A percentile compares a stretch with the other conserved stretches of the same genome.
phyloP scores from a whole-genome alignment of 305 asterid species.

The Fraxinus sp. region DNA sequence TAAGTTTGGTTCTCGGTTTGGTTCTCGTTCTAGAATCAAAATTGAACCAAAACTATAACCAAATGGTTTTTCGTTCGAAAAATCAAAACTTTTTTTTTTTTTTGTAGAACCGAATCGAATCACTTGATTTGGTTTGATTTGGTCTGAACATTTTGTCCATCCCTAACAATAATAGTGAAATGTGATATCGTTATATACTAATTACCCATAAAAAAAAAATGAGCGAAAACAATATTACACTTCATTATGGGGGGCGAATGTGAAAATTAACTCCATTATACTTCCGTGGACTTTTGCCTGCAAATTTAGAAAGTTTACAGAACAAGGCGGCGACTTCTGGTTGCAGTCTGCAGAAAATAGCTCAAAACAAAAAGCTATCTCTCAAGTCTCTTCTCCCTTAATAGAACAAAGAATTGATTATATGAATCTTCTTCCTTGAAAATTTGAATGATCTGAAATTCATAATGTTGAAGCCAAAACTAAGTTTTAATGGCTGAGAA shows the following conservation, averaged over 20 bases:
- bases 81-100: too few species aligned
- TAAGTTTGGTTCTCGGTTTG: too few species aligned
- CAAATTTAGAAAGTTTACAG: background rate
- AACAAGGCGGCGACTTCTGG: constrained; percentile 28
- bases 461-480: background rate
- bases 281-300: background rate
- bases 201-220: too few species aligned
- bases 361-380: constrained; percentile 6
- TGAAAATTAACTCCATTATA: background rate
- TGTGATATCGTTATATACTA: too few species aligned
- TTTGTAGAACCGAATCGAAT: too few species aligned
- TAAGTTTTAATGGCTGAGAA: constrained; percentile 48
- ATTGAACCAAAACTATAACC: too few species aligned
- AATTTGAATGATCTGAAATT: background rate
- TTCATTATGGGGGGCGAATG: background rate
- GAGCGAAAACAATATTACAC: background rate
- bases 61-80: too few species aligned
- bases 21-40: too few species aligned
- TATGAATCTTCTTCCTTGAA: background rate
- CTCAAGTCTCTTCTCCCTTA: background rate
- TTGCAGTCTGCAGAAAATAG: constrained; percentile 4
- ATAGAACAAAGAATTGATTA: background rate
- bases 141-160: too few species aligned
- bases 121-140: too few species aligned
- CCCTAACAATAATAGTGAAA: too few species aligned